Base-by-base conservation (phyloP, 176 grass and related monocot genomes). In the barley (Hordeum vulgare) region DNA sequence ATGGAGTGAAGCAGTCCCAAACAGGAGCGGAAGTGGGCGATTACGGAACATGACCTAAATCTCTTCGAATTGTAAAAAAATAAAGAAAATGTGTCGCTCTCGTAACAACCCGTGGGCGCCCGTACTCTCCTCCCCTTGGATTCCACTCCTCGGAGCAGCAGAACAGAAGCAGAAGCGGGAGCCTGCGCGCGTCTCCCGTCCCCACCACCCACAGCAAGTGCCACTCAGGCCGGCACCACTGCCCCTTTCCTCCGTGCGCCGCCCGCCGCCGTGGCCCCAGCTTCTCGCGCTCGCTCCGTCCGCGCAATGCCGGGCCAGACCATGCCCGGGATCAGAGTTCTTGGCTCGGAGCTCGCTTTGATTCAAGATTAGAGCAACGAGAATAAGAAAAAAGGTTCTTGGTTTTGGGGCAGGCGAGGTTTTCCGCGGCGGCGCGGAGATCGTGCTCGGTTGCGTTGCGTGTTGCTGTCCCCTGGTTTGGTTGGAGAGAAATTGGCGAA, bases 81-180 rank as follows among this genome's bases (percentile, higher is more conserved):
- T 8, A 44, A n/a, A n/a, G 4, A 4, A 33, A 33, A 3, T 1
- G 49, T 54, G 41, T 56, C 77, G 8, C 54, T 26, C 54, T 42
- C 60, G n/a, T 8, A 72, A 72, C 84, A 79, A 81, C 35, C 37
- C 83, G 34, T 80, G 27, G 20, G 31, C 25, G 45, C 65, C 66
- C 67, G 21, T 65, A 60, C 60, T 79, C 84, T 74, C 74, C 67
- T 80, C 47, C 17, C 47, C 80, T 87, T 84, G 89, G 89, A 90
- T 90, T 87, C 88, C 84, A 83, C 84, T 83, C 59, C 58, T 90
- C 61, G 36, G 36, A 67, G 81, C 69, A 71, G 81, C 57, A 42
- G 45, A 18, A 13, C 77, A 57, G 63, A 11, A 76, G 61, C 62
- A 53, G 74, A 45, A 24, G 33, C 69, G 6, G 69, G 56, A 57